Evolutionary conservation across 495 filamentous ascomycete genomes (phyloP).

Genomic region (Letharia columbiana): DNA sequence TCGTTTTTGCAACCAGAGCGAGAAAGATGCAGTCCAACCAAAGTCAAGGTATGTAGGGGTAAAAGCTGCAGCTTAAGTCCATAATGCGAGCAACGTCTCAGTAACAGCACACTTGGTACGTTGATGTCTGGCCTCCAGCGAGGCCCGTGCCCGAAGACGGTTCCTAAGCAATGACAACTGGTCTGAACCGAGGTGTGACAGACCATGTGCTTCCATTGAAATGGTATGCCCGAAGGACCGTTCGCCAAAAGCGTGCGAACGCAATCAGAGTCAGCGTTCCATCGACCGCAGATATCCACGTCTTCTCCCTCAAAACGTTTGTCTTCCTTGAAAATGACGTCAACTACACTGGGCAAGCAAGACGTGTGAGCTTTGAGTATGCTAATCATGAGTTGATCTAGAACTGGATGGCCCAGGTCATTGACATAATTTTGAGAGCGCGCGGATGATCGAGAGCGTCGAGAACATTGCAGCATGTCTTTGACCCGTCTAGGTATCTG

Average conservation of each 20-base stretch:
- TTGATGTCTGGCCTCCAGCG: slow-evolving; percentile 26
- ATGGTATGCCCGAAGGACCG: slow-evolving; percentile 27
- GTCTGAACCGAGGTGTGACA: slow-evolving; percentile 37
- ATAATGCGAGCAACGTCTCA: slow-evolving; percentile 30
- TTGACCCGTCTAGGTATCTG: slow-evolving; percentile 33
- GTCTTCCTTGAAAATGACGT: slow-evolving; percentile 41
- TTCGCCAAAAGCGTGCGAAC: slow-evolving; percentile 22
- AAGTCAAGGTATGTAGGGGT: slow-evolving; percentile 34
- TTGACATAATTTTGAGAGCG: slow-evolving; percentile 29
- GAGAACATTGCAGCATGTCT: slow-evolving; percentile 33
- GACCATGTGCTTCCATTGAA: slow-evolving; percentile 36
- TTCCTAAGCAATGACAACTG: slow-evolving; percentile 32
- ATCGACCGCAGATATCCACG: slow-evolving; percentile 36
- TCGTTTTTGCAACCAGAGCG: slow-evolving; percentile 30
- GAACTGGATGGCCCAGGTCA: slow-evolving; percentile 34
- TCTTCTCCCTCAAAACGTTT: slow-evolving; percentile 33
- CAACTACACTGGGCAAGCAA: slow-evolving; percentile 29
- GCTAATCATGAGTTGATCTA: slow-evolving; percentile 35
- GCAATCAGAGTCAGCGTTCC: slow-evolving; percentile 35
- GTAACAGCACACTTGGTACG: slow-evolving; percentile 32
- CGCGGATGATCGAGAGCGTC: slow-evolving; percentile 8
- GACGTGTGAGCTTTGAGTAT: slow-evolving; percentile 36
- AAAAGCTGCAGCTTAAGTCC: slow-evolving; percentile 30
- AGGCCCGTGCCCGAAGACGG: slow-evolving; percentile 22
- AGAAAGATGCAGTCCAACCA: slow-evolving; percentile 32